A percentile compares a stretch with the other conserved stretches of the same genome.
Evolutionary conservation across 331 rosid species (phyloP).

Genomic region (Quercus phellos): DNA sequence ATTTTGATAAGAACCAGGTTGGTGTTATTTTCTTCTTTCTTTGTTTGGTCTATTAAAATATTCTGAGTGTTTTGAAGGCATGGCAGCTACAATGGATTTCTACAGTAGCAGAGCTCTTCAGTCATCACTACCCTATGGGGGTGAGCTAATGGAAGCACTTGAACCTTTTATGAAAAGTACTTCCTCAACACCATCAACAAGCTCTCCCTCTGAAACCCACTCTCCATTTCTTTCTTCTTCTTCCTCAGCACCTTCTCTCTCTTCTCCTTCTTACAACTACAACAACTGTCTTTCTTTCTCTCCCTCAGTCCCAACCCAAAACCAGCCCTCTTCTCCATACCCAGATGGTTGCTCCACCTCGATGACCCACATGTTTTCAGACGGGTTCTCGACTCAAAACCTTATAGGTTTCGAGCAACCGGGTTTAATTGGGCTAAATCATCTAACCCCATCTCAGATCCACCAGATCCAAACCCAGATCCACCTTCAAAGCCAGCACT

Average conservation of each 20-base stretch:
- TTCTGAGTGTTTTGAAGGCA: constrained; percentile 9
- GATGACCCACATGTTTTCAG: constrained; percentile 38
- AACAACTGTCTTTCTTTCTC: not conserved
- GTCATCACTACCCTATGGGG: constrained; percentile 61
- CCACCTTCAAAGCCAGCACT: constrained; percentile 40
- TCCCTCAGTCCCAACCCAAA: constrained; percentile 8
- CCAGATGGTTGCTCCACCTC: constrained; percentile 39
- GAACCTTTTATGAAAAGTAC: constrained; percentile 91
- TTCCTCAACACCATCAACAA: constrained; percentile 34
- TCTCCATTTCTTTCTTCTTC: constrained; percentile 1
- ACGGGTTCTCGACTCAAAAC: constrained; percentile 38
- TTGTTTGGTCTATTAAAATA: not conserved
- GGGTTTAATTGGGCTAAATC: constrained; percentile 56
- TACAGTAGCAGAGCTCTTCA: constrained; percentile 44
- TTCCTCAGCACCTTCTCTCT: constrained; percentile 15
- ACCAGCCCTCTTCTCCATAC: constrained; percentile 31
- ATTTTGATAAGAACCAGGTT: constrained; percentile 65
- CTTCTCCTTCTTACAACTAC: constrained; percentile 8
- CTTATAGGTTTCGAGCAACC: constrained; percentile 41
- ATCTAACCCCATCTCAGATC: constrained; percentile 64
- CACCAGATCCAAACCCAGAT: constrained; percentile 67
- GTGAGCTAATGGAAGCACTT: constrained; percentile 97
- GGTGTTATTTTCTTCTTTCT: constrained; percentile 4
- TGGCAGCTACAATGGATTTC: constrained; percentile 79
- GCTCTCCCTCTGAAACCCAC: not conserved